These are phyloP conservation scores for Brachypodium distachyon DNA, from an alignment of 202 grass and related monocot species.

Conservation along the genomic window DNA sequence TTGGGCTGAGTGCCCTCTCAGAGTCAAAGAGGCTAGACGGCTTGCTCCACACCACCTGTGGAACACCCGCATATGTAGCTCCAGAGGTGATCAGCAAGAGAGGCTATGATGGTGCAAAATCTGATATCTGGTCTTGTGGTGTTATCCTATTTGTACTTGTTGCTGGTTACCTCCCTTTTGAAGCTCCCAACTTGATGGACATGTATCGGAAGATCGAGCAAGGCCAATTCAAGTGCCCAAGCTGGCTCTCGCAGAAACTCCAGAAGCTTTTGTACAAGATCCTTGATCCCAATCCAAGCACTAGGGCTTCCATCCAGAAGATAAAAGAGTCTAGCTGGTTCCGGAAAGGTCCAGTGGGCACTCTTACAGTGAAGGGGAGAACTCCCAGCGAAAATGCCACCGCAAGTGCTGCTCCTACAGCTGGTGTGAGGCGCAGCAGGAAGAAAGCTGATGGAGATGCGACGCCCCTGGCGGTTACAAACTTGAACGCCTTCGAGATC, in stretches of 20 bases:
- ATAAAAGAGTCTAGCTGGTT: constrained; percentile 80
- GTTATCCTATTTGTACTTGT: constrained; percentile 77
- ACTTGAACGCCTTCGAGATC: constrained; percentile 88
- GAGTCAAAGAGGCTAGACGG: constrained; percentile 55
- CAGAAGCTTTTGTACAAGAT: constrained; percentile 67
- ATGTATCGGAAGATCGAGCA: constrained; percentile 71
- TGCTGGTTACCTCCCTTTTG: constrained; percentile 78
- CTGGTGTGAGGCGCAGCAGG: constrained; percentile 7
- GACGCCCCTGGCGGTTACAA: constrained; percentile 29
- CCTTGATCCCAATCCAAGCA: constrained; percentile 66
- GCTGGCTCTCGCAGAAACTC: constrained; percentile 55
- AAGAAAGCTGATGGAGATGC: constrained; percentile 23
- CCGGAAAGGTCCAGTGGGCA: constrained; percentile 48
- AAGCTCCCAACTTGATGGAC: constrained; percentile 73
- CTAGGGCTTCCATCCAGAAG: constrained; percentile 57
- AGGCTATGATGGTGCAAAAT: constrained; percentile 84
- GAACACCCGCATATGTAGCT: constrained; percentile 87
- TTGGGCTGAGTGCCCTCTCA: constrained; percentile 66
- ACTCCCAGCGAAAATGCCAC: constrained; percentile 3
- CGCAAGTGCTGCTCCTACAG: not conserved
- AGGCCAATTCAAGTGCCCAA: constrained; percentile 70
- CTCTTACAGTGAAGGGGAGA: constrained; percentile 10
- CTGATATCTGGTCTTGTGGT: constrained; percentile 92
- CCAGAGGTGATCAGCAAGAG: constrained; percentile 66
- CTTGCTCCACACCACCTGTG: constrained; percentile 74